A percentile compares a stretch with the other conserved stretches of the same genome.
These are phyloP conservation scores for Pleurotus sapidus DNA, from an alignment of 768 basidiomycete species.

Conservation along the genomic window DNA sequence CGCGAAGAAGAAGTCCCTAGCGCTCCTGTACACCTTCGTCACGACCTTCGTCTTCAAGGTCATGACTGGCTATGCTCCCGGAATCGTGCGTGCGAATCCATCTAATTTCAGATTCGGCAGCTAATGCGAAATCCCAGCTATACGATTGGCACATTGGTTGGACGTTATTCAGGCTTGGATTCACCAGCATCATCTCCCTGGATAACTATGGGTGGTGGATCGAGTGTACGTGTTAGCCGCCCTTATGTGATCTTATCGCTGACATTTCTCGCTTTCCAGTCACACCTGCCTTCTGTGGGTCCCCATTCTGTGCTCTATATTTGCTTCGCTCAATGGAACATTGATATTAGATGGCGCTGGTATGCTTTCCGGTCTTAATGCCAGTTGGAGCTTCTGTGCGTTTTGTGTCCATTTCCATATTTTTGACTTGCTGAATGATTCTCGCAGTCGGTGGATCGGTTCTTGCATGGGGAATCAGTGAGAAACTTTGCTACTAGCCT, in stretches of 20 bases:
- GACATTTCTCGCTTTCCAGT: constrained; percentile 19
- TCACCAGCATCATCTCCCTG: constrained; percentile 53
- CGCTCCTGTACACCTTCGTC: constrained; percentile 43
- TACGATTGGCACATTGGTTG: constrained; percentile 68
- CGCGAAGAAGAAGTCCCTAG: constrained; percentile 55
- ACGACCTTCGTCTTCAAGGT: constrained; percentile 51
- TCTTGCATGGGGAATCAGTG: constrained; percentile 60
- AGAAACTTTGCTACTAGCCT: constrained; percentile 12
- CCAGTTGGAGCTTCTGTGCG: constrained; percentile 57
- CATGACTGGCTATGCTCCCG: constrained; percentile 55
- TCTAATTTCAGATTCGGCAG: neutral
- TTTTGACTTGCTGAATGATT: constrained; percentile 6
- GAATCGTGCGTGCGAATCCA: constrained; percentile 36
- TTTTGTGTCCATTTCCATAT: constrained; percentile 4
- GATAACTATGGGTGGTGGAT: constrained; percentile 60
- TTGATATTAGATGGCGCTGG: constrained; percentile 36
- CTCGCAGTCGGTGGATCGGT: constrained; percentile 46
- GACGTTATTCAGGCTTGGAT: constrained; percentile 57
- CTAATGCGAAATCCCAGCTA: constrained; percentile 25
- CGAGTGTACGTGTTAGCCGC: constrained; percentile 35
- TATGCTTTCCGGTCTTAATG: constrained; percentile 55
- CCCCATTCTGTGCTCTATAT: constrained; percentile 55
- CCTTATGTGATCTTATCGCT: neutral
- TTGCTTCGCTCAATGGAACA: constrained; percentile 39
- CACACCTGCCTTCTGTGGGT: constrained; percentile 57